Evolutionary conservation across 2,329 filamentous ascomycete genomes (phyloP).

Genomic region (Orbilia blumenaviensis): DNA sequence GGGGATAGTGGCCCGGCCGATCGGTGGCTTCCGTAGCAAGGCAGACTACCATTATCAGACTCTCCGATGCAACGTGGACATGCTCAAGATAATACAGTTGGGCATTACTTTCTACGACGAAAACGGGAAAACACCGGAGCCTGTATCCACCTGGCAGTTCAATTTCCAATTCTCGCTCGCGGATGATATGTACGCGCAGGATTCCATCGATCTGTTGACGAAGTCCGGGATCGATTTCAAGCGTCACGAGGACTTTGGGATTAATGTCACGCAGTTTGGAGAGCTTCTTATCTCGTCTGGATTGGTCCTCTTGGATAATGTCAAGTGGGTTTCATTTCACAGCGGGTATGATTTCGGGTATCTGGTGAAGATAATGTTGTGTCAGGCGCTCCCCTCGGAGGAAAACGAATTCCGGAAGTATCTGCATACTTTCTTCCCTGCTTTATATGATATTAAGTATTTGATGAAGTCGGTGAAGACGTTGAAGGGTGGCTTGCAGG

Average conservation of each 20-base stretch:
- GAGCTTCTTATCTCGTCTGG: conserved; percentile 90
- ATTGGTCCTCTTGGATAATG: conserved; percentile 83
- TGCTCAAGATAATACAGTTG: conserved; percentile 96
- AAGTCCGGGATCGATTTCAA: conserved; percentile 93
- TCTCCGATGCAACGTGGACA: conserved; percentile 93
- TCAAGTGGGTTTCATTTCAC: conserved; percentile 97
- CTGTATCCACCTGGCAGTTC: conserved; percentile 95
- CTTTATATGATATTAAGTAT: conserved; percentile 95
- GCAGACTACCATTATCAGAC: conserved; percentile 99
- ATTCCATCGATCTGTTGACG: conserved; percentile 89
- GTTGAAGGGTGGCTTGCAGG: conserved; percentile 89
- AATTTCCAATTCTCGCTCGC: conserved; percentile 97
- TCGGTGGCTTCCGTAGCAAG: conserved; percentile 92
- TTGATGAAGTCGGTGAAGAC: conserved; percentile 88
- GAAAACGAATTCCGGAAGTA: conserved; percentile 88
- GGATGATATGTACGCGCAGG: conserved; percentile 96
- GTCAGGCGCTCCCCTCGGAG: conserved; percentile 82
- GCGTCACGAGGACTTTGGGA: conserved; percentile 84
- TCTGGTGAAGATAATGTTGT: conserved; percentile 89
- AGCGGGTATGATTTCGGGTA: conserved; percentile 99
- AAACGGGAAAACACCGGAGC: conserved; percentile 75
- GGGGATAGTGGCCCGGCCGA: conserved; percentile 93
- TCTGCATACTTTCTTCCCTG: conserved; percentile 92
- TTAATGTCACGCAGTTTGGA: conserved; percentile 88
- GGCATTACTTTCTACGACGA: conserved; percentile 92